phyloP scores from a whole-genome alignment of 1,139 yeast genomes.

The Debaryomyces nepalensis region DNA sequence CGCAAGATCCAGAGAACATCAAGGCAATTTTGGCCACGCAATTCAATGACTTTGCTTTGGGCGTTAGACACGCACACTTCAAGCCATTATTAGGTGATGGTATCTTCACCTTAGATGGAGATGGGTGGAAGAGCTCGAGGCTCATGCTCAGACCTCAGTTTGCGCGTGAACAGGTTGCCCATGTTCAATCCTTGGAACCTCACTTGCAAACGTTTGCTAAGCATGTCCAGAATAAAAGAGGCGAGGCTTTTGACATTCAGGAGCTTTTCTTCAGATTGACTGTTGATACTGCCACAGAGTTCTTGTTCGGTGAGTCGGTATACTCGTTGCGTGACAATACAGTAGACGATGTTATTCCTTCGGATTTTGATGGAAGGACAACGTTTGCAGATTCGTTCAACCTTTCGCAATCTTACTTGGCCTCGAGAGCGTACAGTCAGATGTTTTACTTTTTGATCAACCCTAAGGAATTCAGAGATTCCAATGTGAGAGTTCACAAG shows the following conservation, averaged over 20 bases:
- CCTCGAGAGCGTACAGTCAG: constrained; percentile 35
- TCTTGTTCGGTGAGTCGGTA: constrained; percentile 53
- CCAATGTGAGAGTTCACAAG: constrained; percentile 35
- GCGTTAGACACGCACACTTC: constrained; percentile 48
- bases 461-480: constrained; percentile 34
- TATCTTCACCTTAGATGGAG: constrained; percentile 60
- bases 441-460: constrained; percentile 34
- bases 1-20: constrained; percentile 38
- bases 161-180: constrained; percentile 54
- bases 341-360: constrained; percentile 17
- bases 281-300: constrained; percentile 57
- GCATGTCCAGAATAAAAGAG: constrained; percentile 29
- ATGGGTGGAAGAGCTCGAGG: constrained; percentile 61
- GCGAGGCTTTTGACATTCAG: constrained; percentile 38
- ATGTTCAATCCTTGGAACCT: constrained; percentile 48
- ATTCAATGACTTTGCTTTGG: constrained; percentile 56
- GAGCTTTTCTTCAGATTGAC: constrained; percentile 45
- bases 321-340: constrained; percentile 31
- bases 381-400: constrained; percentile 35
- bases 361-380: constrained; percentile 27
- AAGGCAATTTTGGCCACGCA: constrained; percentile 47
- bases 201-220: constrained; percentile 45
- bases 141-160: constrained; percentile 61
- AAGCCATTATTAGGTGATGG: constrained; percentile 57
- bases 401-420: constrained; percentile 33